Evolutionary conservation across 371 early-diverging fungal genomes (phyloP).

Genomic region (Phascolomyces articulosus): DNA sequence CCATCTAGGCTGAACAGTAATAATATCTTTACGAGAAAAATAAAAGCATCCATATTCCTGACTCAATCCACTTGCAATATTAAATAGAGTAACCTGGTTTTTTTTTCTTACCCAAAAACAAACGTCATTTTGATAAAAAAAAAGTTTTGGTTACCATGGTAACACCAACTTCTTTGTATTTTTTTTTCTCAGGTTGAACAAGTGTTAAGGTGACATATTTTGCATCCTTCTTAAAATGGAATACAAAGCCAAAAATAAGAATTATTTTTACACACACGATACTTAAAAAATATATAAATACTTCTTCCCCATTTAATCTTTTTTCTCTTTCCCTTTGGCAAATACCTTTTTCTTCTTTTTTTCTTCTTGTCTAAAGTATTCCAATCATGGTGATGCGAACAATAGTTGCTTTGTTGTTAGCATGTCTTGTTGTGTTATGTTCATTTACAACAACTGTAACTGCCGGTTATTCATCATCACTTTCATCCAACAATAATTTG

Average conservation of each 20-base stretch:
- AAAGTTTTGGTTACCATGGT: no score
- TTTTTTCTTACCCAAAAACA: no score
- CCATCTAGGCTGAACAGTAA: no score
- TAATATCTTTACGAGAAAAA: no score
- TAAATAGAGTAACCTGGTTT: no score
- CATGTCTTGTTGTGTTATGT: neutral
- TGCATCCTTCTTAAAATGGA: constrained; percentile 3
- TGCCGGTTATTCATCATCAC: neutral
- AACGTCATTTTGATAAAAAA: no score
- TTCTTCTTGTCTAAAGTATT: no score
- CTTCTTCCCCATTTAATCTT: neutral
- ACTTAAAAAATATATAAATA: neutral
- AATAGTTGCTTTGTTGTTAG: constrained; percentile 1
- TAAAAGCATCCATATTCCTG: no score
- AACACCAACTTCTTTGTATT: neutral
- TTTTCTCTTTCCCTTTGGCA: neutral
- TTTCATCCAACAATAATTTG: no score
- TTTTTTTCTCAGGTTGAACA: no score
- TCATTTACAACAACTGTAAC: neutral
- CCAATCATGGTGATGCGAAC: neutral
- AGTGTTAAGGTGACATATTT: no score
- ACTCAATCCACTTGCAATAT: no score
- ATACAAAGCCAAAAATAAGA: constrained; percentile 2
- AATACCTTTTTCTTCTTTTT: neutral
- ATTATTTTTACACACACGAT: neutral